These are phyloP conservation scores for Orbilia ellipsospora DNA, from an alignment of 2,329 filamentous ascomycete genomes.

Conservation along the genomic window DNA sequence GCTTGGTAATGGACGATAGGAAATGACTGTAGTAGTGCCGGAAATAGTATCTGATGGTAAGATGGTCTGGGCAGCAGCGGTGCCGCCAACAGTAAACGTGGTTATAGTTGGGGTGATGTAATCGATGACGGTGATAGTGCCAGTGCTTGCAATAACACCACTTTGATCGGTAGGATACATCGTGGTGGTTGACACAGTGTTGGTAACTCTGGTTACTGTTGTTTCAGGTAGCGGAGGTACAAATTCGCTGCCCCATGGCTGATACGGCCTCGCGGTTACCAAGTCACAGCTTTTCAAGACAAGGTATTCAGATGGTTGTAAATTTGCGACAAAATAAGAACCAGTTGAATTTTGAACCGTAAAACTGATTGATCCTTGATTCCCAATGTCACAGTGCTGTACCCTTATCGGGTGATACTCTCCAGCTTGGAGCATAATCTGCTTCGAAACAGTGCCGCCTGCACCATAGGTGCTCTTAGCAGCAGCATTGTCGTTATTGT, in stretches of 20 bases:
- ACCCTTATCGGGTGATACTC: background rate
- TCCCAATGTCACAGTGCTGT: background rate
- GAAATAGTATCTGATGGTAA: background rate
- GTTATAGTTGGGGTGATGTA: background rate
- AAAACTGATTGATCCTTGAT: background rate
- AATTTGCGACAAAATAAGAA: background rate
- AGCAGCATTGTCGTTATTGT: background rate
- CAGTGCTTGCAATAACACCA: background rate
- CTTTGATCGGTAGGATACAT: background rate
- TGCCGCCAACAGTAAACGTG: background rate
- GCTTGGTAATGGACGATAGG: background rate
- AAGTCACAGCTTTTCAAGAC: background rate
- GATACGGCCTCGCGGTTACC: no score
- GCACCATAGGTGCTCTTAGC: background rate
- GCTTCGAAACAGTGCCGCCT: background rate
- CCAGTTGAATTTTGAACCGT: background rate
- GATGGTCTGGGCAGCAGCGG: background rate
- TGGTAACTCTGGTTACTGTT: background rate
- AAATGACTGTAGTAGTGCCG: background rate
- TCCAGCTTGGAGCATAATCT: background rate
- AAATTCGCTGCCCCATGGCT: no score
- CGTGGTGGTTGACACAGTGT: background rate
- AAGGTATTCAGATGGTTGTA: background rate
- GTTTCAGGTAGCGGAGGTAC: no score
- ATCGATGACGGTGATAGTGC: background rate